Percentiles rank a stretch among this genome's conserved stretches.
These are phyloP conservation scores for Fusarium mundagurra DNA, from an alignment of 2,329 filamentous ascomycete genomes.

Conservation along the genomic window DNA sequence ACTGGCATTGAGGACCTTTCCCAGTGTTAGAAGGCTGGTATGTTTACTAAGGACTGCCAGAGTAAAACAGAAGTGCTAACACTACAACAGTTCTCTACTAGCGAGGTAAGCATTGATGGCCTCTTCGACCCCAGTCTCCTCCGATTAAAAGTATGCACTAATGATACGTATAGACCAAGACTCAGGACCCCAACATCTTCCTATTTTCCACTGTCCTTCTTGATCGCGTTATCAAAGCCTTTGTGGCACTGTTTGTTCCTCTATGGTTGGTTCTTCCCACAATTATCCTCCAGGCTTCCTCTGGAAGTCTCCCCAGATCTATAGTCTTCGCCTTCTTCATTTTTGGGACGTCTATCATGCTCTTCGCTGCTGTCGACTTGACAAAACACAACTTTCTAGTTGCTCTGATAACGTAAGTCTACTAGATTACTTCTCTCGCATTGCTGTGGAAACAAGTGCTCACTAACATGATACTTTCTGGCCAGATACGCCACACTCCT, in stretches of 20 bases:
- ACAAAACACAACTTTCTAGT: background rate
- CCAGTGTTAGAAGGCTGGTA: background rate
- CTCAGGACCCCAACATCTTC: background rate
- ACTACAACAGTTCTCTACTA: background rate
- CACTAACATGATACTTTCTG: background rate
- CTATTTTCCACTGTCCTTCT: background rate
- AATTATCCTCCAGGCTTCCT: background rate
- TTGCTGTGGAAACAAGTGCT: no score
- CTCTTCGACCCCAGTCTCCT: no score
- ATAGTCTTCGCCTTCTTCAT: background rate
- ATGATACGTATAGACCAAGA: background rate
- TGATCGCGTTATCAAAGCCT: background rate
- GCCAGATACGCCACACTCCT: background rate
- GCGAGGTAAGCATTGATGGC: background rate
- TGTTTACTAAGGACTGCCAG: background rate
- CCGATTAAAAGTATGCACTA: background rate
- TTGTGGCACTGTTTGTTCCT: background rate
- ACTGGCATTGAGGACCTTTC: background rate
- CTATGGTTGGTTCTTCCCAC: background rate
- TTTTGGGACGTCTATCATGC: background rate
- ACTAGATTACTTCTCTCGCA: background rate
- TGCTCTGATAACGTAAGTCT: background rate
- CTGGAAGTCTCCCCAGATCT: background rate
- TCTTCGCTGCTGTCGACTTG: background rate
- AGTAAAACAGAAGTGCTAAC: background rate